phyloP scores from a whole-genome alignment of 2,329 filamentous ascomycete species.

The Dactylellina leptospora region DNA sequence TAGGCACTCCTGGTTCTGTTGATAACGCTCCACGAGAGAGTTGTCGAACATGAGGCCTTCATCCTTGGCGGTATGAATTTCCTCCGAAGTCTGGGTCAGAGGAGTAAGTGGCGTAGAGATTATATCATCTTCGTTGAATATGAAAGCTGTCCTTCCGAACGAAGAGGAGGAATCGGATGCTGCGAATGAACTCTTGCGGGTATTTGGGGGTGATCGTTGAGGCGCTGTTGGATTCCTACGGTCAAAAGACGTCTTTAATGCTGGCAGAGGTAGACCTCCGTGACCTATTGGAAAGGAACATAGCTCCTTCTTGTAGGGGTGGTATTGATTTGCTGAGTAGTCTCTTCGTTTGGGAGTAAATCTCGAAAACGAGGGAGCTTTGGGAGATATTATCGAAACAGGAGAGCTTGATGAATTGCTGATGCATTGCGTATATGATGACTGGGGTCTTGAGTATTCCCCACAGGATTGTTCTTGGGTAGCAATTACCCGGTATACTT shows the following conservation, averaged over 20 bases:
- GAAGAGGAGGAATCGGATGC: slow-evolving; percentile 47
- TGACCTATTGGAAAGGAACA: slow-evolving; percentile 25
- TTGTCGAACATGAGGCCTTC: slow-evolving; percentile 32
- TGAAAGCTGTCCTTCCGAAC: slow-evolving; percentile 33
- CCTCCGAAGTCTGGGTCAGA: slow-evolving; percentile 48
- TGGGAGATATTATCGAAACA: slow-evolving; percentile 40
- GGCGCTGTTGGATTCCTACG: slow-evolving; percentile 13
- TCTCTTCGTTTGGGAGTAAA: slow-evolving; percentile 32
- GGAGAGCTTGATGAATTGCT: slow-evolving; percentile 49
- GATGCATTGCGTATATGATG: slow-evolving; percentile 41
- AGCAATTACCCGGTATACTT: slow-evolving; percentile 20
- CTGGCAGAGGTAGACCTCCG: slow-evolving; percentile 21
- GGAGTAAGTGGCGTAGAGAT: slow-evolving; percentile 45
- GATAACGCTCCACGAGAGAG: slow-evolving; percentile 39
- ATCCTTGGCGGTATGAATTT: slow-evolving; percentile 32
- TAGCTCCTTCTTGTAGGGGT: slow-evolving; percentile 49
- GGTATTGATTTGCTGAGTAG: slow-evolving; percentile 32
- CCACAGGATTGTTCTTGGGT: slow-evolving; percentile 32
- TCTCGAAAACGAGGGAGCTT: slow-evolving; percentile 42
- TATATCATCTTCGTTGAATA: slow-evolving; percentile 39
- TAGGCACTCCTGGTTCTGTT: slow-evolving; percentile 33
- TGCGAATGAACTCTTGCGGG: slow-evolving; percentile 49
- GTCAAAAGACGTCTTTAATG: slow-evolving; percentile 43
- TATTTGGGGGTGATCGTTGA: slow-evolving; percentile 44
- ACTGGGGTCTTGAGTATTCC: slow-evolving; percentile 48